Conservation (phyloP, 148 eudicot genomes). For the Heliosperma pusillum region DNA sequence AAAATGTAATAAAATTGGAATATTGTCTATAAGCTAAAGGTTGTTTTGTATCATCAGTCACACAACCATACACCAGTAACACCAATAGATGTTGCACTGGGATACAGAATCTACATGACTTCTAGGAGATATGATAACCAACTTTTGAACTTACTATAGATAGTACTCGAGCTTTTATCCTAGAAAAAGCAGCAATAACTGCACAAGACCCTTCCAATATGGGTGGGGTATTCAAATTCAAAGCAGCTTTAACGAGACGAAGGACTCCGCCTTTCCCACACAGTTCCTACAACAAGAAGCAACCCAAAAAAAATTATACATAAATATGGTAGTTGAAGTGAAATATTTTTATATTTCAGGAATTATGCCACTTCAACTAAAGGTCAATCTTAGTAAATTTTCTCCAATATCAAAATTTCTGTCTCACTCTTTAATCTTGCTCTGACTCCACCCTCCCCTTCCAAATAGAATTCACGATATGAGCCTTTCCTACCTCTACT, state of each 20-base stretch:
- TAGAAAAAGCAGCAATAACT: slow-evolving; percentile 62
- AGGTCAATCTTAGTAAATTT: neutral
- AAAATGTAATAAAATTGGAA: neutral
- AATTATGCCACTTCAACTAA: neutral
- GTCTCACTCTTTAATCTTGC: too few relatives aligned
- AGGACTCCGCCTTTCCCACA: slow-evolving; percentile 82
- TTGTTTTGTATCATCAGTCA: neutral
- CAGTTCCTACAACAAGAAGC: slow-evolving; percentile 55
- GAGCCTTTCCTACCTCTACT: too few relatives aligned
- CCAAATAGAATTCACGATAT: too few relatives aligned
- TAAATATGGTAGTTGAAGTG: neutral
- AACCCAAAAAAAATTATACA: neutral
- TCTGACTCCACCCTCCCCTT: too few relatives aligned
- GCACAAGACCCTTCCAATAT: slow-evolving; percentile 34
- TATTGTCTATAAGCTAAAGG: neutral
- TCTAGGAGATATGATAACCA: neutral
- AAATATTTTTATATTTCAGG: neutral
- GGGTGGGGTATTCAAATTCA: slow-evolving; percentile 52
- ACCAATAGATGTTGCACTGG: neutral
- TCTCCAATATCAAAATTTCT: neutral
- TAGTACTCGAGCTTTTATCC: slow-evolving; percentile 74
- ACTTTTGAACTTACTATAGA: slow-evolving; percentile 68
- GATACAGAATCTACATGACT: slow-evolving; percentile 9
- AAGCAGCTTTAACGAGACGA: slow-evolving; percentile 54
- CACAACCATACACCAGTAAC: slow-evolving; percentile 13